phyloP scores from a whole-genome alignment of 257 asterid genomes.

The Solanum piurae region DNA sequence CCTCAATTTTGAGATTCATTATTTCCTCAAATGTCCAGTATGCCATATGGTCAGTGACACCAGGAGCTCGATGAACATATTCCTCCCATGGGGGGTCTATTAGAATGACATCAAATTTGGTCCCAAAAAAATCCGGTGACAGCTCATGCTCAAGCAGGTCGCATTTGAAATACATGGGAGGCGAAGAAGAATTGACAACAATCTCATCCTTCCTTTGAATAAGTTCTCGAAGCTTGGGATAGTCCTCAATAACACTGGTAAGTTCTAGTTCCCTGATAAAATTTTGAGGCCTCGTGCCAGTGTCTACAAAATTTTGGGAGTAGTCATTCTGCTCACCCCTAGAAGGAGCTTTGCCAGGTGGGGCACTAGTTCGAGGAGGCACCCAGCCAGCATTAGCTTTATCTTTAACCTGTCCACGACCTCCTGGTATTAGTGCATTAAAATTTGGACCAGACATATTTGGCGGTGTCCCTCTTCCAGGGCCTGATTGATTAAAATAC shows the following conservation, averaged over 20 bases:
- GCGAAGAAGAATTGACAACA: constrained; percentile 68
- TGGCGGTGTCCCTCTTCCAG: constrained; percentile 65
- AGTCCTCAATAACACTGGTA: constrained; percentile 97
- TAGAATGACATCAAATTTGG: constrained; percentile 96
- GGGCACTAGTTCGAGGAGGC: constrained; percentile 51
- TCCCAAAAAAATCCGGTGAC: constrained; percentile 80
- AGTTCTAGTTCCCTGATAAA: constrained; percentile 96
- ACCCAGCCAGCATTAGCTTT: constrained; percentile 79
- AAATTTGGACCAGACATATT: constrained; percentile 54
- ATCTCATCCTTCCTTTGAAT: constrained; percentile 95
- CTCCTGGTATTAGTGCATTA: constrained; percentile 29
- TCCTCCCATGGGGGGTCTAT: constrained; percentile 99
- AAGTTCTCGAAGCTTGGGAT: constrained; percentile 97
- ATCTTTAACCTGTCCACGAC: constrained; percentile 63
- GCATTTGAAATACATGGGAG: constrained; percentile 88
- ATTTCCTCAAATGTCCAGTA: constrained; percentile 90
- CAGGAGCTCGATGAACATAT: constrained; percentile 98
- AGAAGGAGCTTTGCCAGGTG: constrained; percentile 96
- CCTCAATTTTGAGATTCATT: constrained; percentile 98
- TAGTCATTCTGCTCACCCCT: constrained; percentile 99
- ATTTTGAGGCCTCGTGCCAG: constrained; percentile 96
- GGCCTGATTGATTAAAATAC: constrained; percentile 55
- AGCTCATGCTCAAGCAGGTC: constrained; percentile 76
- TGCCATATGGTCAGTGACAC: constrained; percentile 92
- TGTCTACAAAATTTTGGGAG: constrained; percentile 98